These are phyloP conservation scores for Raffaelea albimanens DNA, from an alignment of 2,329 filamentous ascomycete genomes.

Conservation along the genomic window DNA sequence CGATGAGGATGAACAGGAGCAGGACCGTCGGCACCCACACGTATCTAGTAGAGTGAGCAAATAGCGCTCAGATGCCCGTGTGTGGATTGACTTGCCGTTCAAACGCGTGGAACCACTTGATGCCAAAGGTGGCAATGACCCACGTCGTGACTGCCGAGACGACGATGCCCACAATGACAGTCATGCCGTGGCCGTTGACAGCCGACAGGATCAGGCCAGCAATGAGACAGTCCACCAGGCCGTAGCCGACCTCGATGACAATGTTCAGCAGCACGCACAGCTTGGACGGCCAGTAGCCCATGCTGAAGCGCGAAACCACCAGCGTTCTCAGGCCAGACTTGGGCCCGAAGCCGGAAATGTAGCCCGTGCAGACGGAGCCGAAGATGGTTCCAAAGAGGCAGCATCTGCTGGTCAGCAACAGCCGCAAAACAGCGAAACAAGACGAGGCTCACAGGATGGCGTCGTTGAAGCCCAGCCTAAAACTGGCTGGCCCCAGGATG, in stretches of 20 bases:
- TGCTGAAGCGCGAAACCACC: conserved; percentile 19
- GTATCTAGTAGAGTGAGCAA: conserved; percentile 27
- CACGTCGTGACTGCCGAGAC: conserved; percentile 54
- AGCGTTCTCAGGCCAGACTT: conserved; percentile 9
- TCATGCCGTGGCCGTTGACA: conserved; percentile 47
- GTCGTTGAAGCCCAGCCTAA: conserved; percentile 20
- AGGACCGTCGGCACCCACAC: conserved; percentile 56
- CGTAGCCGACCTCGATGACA: conserved; percentile 21
- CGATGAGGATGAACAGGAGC: conserved; percentile 51
- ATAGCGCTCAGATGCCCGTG: not conserved
- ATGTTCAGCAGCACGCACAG: conserved; percentile 20
- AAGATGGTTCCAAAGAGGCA: conserved; percentile 8
- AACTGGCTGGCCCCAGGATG: conserved; percentile 20
- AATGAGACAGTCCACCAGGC: conserved; percentile 53
- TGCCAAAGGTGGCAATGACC: conserved; percentile 58
- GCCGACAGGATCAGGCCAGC: conserved; percentile 61
- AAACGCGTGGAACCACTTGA: conserved; percentile 58
- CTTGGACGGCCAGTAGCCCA: conserved; percentile 24
- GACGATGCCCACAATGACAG: conserved; percentile 57
- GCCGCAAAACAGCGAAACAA: conserved; percentile 14
- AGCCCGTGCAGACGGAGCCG: conserved; percentile 8
- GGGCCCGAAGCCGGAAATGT: conserved; percentile 8
- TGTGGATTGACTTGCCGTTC: conserved; percentile 36
- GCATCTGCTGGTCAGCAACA: not conserved
- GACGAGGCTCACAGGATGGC: conserved; percentile 15